These are phyloP conservation scores for Hanseniaspora jakobsenii DNA, from an alignment of 805 yeast species.

Conservation along the genomic window DNA sequence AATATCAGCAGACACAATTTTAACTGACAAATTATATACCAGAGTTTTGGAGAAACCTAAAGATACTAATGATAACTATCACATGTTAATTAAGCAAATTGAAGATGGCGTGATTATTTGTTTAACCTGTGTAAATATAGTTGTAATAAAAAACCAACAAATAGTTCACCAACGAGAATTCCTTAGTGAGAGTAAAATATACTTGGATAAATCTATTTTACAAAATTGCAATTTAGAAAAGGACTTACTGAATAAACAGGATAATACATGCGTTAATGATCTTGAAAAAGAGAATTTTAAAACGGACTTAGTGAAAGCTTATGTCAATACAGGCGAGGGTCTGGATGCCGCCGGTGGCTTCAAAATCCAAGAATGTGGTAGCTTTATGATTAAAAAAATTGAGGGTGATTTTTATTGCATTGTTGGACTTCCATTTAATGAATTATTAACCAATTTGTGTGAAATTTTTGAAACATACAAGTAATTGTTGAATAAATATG, in stretches of 20 bases:
- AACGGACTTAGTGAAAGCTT: slow-evolving; percentile 45
- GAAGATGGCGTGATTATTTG: slow-evolving; percentile 8
- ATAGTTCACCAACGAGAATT: slow-evolving; percentile 19
- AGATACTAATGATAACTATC: slow-evolving; percentile 35
- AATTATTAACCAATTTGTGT: slow-evolving; percentile 27
- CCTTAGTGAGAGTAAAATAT: slow-evolving; percentile 34
- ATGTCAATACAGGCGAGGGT: slow-evolving; percentile 66
- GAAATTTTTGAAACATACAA: not conserved
- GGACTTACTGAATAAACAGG: slow-evolving; percentile 52
- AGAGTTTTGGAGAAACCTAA: slow-evolving; percentile 69
- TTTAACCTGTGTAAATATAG: slow-evolving; percentile 1
- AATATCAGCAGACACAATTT: slow-evolving; percentile 70
- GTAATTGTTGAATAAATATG: no score
- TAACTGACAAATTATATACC: slow-evolving; percentile 43
- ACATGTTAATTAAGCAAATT: slow-evolving; percentile 1
- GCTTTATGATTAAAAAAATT: slow-evolving; percentile 47
- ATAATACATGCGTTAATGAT: slow-evolving; percentile 53
- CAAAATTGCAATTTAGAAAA: slow-evolving; percentile 26
- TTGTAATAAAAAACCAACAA: slow-evolving; percentile 10
- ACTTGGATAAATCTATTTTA: slow-evolving; percentile 35
- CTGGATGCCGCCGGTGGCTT: slow-evolving; percentile 84
- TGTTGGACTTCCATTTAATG: slow-evolving; percentile 71
- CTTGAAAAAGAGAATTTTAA: no score
- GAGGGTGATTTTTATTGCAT: slow-evolving; percentile 78
- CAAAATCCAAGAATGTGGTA: slow-evolving; percentile 65